Base-by-base conservation (phyloP, 768 basidiomycete genomes). In the Brasilioporus rufonigricans region DNA sequence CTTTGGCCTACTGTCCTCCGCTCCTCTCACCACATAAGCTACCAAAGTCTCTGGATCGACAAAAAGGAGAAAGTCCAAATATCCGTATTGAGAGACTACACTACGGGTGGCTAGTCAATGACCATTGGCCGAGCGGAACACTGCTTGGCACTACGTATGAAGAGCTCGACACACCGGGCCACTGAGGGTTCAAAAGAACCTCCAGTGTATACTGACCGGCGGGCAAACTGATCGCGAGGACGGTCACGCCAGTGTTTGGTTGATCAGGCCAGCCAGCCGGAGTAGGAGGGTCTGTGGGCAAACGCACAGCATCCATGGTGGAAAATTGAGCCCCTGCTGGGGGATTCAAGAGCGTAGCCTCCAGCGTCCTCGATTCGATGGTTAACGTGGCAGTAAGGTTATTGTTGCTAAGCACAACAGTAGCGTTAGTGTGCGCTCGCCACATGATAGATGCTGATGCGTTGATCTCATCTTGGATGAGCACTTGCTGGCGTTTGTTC, bases 361-460 rank as follows among this genome's bases (percentile, higher is more conserved):
- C 67, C 74, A 92, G 72, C 39, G 80, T 86, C 70, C 91, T 73
- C 29, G 81, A 85, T 41, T 80, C 89, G 48, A 95, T 81, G 8
- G 72, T 74, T 57, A 99, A 75, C 4, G 86, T 91, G 1, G 93
- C 96, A 1, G 85, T 81, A 5, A 80, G 81, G 31, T 86, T 85
- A 50, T 69, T 72, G 50, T 73, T 64, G 52, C 68, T 63, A 35
- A 92, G 70, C n/a, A 77, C 69, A 23, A 84, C 61, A 4, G 93
- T 92, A 12, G 96, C 95, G 72, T 98, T 98, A 53, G 96, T 98
- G 72, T 98, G 94, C 80, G 91, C 90, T 44, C 93, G 85, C 96
- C 96, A 97, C 75, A 86, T 81, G 44, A 97, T 69, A 21, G 77
- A 61, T 7, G 70, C 75, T 32, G 78, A 71, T 3, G 85, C 74